A percentile compares a stretch with the other conserved stretches of the same genome.
phyloP scores from a whole-genome alignment of 805 yeast genomes.

The Candida nitratophila region DNA sequence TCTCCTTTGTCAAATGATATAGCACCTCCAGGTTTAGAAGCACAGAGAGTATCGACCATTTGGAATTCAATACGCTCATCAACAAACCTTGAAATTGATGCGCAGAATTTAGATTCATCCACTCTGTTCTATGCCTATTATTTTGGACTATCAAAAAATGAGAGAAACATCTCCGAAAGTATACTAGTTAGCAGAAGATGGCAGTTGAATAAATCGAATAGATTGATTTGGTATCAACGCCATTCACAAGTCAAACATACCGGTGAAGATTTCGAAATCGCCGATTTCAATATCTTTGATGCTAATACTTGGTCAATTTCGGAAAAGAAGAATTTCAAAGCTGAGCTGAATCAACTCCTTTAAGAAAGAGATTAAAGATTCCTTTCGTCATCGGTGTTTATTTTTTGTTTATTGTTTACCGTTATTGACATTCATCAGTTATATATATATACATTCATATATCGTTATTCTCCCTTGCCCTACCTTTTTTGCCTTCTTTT shows the following conservation, averaged over 20 bases:
- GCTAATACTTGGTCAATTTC: constrained; percentile 35
- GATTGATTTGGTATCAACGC: constrained; percentile 32
- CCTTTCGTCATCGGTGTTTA: too few relatives aligned
- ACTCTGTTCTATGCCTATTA: constrained; percentile 39
- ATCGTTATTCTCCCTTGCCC: neutral
- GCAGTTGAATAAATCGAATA: constrained; percentile 25
- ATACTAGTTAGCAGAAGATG: constrained; percentile 30
- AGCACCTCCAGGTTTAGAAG: constrained; percentile 27
- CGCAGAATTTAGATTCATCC: constrained; percentile 23
- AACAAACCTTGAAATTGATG: constrained; percentile 16
- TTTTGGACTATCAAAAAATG: constrained; percentile 34
- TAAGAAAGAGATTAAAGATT: too few relatives aligned
- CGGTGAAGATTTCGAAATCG: constrained; percentile 34
- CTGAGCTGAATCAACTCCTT: constrained; percentile 27
- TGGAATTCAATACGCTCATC: constrained; percentile 23
- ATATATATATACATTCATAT: too few relatives aligned
- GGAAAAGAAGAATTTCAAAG: constrained; percentile 33
- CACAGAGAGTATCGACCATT: constrained; percentile 23
- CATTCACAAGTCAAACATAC: constrained; percentile 29
- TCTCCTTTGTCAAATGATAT: constrained; percentile 18
- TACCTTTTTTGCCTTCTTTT: neutral
- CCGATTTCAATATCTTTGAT: constrained; percentile 37
- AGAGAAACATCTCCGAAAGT: constrained; percentile 29
- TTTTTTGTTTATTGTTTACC: neutral
- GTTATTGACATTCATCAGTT: too few relatives aligned